These are phyloP conservation scores for Lagenidium sp. DNA, from an alignment of 352 stramenopile species.

Conservation along the genomic window DNA sequence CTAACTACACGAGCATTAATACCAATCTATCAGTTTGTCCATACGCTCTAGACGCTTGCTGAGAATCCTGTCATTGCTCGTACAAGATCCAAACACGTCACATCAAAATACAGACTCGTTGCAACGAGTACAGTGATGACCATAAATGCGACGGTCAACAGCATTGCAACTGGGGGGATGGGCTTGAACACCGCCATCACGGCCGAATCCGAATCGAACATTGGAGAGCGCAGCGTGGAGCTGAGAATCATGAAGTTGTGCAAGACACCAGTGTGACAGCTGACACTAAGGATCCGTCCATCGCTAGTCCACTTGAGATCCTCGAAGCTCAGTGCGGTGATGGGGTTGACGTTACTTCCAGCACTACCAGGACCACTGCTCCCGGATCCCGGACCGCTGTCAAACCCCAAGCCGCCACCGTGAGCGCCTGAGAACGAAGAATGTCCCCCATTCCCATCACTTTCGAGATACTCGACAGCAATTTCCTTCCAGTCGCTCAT, in stretches of 20 bases:
- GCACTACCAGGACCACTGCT: background rate
- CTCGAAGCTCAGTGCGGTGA: conserved; percentile 46
- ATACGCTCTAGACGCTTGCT: conserved; percentile 25
- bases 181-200: conserved; percentile 51
- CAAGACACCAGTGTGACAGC: conserved; percentile 73
- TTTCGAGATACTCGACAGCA: conserved; percentile 66
- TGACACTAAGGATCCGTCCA: conserved; percentile 87
- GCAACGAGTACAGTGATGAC: conserved; percentile 31
- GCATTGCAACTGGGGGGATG: conserved; percentile 46
- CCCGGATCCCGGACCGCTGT: background rate
- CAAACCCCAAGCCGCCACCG: background rate
- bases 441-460: conserved; percentile 13
- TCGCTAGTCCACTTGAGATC: conserved; percentile 82
- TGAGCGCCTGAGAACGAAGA: conserved; percentile 7
- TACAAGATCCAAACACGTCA: conserved; percentile 41
- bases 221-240: conserved; percentile 41
- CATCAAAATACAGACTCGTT: conserved; percentile 34
- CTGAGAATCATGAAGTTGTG: conserved; percentile 86
- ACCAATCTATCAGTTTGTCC: too few relatives aligned
- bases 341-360: background rate
- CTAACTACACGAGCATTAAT: too few relatives aligned
- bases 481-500: conserved; percentile 88
- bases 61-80: conserved; percentile 59
- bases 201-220: conserved; percentile 52
- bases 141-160: conserved; percentile 51